Evolutionary conservation across 176 grass and related monocot genomes (phyloP).

Genomic region (Luzula sylvatica): DNA sequence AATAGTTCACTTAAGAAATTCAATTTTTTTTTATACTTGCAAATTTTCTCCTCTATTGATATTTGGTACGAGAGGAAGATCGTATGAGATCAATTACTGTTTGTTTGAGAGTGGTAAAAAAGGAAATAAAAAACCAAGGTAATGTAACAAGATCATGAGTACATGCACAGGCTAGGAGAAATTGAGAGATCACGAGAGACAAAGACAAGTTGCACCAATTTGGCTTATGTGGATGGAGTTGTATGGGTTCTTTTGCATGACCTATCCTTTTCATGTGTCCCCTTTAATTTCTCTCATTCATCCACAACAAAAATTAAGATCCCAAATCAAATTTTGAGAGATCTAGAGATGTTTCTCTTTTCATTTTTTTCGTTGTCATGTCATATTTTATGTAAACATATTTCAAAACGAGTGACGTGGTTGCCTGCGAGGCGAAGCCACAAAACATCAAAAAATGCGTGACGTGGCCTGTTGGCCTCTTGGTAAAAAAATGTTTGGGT

Average conservation of each 20-base stretch:
- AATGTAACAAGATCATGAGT: neutral
- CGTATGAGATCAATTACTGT: constrained; percentile 17
- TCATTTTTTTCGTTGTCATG: too few relatives aligned
- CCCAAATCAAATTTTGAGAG: neutral
- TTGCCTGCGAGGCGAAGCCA: too few relatives aligned
- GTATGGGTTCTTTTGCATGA: constrained; percentile 27
- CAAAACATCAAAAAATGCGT: too few relatives aligned
- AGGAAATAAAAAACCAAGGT: constrained; percentile 27
- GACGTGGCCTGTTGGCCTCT: too few relatives aligned
- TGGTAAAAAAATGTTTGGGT: too few relatives aligned
- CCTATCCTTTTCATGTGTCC: constrained; percentile 22
- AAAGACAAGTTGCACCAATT: constrained; percentile 51
- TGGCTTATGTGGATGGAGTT: constrained; percentile 33
- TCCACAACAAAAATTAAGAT: constrained; percentile 19
- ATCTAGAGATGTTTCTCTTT: constrained; percentile 4
- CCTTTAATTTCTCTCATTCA: constrained; percentile 17
- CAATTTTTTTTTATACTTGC: too few relatives aligned
- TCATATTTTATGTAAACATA: too few relatives aligned
- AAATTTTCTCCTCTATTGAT: constrained; percentile 18
- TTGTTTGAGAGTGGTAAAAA: constrained; percentile 48
- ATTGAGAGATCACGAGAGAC: constrained; percentile 45
- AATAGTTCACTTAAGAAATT: too few relatives aligned
- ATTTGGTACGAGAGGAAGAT: constrained; percentile 30
- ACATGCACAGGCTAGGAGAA: neutral
- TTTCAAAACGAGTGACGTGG: too few relatives aligned